Evolutionary conservation across 768 basidiomycete genomes (phyloP).

Genomic region (Lentinula edodes): DNA sequence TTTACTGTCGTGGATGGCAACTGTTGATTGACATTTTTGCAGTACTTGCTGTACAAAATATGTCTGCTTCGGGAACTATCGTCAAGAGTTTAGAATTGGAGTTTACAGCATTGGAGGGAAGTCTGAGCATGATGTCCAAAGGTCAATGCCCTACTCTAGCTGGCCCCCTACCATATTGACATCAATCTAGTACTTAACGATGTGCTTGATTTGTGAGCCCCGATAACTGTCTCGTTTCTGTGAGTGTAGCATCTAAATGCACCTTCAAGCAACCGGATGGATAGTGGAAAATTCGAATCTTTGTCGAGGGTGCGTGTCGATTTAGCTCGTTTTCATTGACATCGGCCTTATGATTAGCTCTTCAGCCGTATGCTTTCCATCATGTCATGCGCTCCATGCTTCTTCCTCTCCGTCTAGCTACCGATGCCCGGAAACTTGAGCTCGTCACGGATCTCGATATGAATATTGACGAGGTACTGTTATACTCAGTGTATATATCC

Average conservation of each 20-base stretch:
- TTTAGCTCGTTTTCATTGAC: not conserved
- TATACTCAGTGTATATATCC: not conserved
- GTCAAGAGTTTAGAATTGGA: conserved; percentile 61
- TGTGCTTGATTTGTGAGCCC: conserved; percentile 50
- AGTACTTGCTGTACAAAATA: conserved; percentile 73
- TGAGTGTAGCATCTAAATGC: not conserved
- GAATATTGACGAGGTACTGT: conserved; percentile 41
- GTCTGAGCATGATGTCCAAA: conserved; percentile 70
- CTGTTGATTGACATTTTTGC: not conserved
- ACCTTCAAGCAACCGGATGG: conserved; percentile 52
- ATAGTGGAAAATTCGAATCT: conserved; percentile 63
- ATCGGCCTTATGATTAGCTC: not conserved
- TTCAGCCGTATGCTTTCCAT: conserved; percentile 54
- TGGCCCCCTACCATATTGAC: not conserved
- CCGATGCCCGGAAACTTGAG: conserved; percentile 52
- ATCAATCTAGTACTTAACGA: conserved; percentile 48
- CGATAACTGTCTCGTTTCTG: not conserved
- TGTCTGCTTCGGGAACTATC: conserved; percentile 59
- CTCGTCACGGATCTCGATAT: conserved; percentile 52
- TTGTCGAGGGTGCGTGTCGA: conserved; percentile 28
- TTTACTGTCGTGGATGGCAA: not conserved
- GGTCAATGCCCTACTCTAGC: conserved; percentile 24
- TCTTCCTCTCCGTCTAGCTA: conserved; percentile 49
- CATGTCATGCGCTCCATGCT: conserved; percentile 56
- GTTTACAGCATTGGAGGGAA: conserved; percentile 65